Evolutionary conservation across 345 rosid species (phyloP), one percentile per base, ranked within the genome.

Genomic region (Sonneratia caseolaris): DNA sequence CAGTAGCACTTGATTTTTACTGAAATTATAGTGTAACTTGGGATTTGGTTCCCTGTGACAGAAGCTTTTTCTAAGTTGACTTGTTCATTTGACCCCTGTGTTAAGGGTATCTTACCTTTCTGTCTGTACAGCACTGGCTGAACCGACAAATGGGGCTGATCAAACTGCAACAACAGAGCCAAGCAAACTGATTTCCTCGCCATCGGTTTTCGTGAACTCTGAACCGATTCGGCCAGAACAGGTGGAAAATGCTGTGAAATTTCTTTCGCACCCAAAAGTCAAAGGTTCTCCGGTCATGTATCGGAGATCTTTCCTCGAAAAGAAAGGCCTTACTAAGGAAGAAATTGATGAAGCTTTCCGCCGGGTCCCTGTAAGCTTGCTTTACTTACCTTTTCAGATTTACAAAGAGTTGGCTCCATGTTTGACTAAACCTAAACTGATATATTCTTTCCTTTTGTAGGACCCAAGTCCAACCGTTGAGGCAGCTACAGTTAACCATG

Each of bases 291-390:
- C 98, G 3, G 94, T 92, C 19, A 83, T 92, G 19, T 87, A 95
- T 75, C 81, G 99, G 73, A 82, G 99, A 64, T 92, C 98, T 1
- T 95, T 95, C 80, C 98, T 95, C 12, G 99, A 95, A 82, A 90
- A 80, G 87, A 95, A 95, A 79, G 99, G 98, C 43, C 92, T 95
- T 37, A 90, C 97, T 4, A 95, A 87, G 79, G 96, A 95, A 84
- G 99, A 95, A 82, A 90, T 95, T 9, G 97, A 95, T 56, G 99
- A 92, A 86, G 99, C 99, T 5, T 95, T 95, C 76, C 88, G 76
- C 21, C 94, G 94, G 62, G 98, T 95, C 21, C 99, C 99, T 24
- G 99, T 95, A 80, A 81, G 86, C 65, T 40, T 70, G 61, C 76
- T 47, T 27, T 55, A 57, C 69, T 42, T 68, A 24, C 32, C 32